Conservation (phyloP, 352 stramenopile genomes). For the Pythium myriotylum region DNA sequence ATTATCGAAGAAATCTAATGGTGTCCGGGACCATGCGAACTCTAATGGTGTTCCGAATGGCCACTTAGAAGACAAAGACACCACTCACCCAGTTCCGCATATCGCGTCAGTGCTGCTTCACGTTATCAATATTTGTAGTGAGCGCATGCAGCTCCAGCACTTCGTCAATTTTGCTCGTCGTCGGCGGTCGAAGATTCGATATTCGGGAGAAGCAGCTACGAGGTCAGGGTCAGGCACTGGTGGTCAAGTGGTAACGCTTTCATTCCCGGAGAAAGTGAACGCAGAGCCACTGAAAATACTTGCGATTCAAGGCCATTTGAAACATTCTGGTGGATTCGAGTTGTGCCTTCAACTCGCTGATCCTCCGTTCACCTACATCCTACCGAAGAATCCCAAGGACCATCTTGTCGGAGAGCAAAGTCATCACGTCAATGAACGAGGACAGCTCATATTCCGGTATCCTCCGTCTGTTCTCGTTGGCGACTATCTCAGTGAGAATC, state of each 20-base stretch:
- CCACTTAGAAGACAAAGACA: slow-evolving; percentile 28
- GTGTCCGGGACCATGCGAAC: slow-evolving; percentile 2
- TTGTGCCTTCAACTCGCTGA: slow-evolving; percentile 69
- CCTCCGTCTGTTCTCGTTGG: too few species aligned
- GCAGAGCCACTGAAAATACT: slow-evolving; percentile 78
- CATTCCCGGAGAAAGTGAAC: slow-evolving; percentile 85
- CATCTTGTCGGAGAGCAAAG: slow-evolving; percentile 62
- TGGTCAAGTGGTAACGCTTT: slow-evolving; percentile 86
- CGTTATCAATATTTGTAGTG: slow-evolving; percentile 82
- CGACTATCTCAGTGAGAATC: too few species aligned
- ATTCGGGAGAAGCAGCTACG: slow-evolving; percentile 77
- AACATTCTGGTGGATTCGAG: slow-evolving; percentile 77
- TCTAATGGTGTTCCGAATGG: slow-evolving; percentile 21
- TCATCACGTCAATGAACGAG: slow-evolving; percentile 76
- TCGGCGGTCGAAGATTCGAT: slow-evolving; percentile 81
- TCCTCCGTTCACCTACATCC: slow-evolving; percentile 72
- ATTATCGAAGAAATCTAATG: slow-evolving; percentile 38
- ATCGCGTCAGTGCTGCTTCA: slow-evolving; percentile 80
- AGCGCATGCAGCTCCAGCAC: slow-evolving; percentile 86
- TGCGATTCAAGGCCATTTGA: slow-evolving; percentile 80
- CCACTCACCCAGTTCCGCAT: slow-evolving; percentile 44
- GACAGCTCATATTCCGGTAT: too few species aligned
- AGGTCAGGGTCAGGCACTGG: slow-evolving; percentile 54
- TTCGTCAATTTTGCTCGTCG: slow-evolving; percentile 88
- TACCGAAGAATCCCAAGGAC: slow-evolving; percentile 56